phyloP scores from a whole-genome alignment of 2,329 filamentous ascomycete genomes.

The Penicillium psychrosexuale region DNA sequence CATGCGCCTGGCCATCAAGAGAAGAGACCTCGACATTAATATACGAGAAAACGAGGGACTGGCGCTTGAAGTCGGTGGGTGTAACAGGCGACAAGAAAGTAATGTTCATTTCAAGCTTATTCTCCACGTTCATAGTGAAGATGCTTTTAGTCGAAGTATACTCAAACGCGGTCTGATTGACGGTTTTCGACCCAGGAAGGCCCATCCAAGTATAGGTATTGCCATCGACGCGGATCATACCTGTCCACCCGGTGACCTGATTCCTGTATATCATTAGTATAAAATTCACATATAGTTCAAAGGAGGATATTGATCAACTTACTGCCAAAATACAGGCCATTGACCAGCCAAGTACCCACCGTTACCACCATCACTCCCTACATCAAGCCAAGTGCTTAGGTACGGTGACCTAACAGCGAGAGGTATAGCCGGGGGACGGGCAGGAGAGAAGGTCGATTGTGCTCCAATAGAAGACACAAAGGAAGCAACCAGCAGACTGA shows the following conservation, averaged over 20 bases:
- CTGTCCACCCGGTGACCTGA: constrained; percentile 62
- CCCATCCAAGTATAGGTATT: constrained; percentile 67
- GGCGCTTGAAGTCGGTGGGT: constrained; percentile 62
- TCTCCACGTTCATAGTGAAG: constrained; percentile 64
- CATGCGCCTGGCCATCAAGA: constrained; percentile 59
- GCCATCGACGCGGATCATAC: constrained; percentile 67
- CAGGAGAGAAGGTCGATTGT: constrained; percentile 59
- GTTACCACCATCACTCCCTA: constrained; percentile 59
- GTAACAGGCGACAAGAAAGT: constrained; percentile 70
- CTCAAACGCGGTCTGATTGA: constrained; percentile 60
- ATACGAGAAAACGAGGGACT: constrained; percentile 70
- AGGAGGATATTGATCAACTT: constrained; percentile 31
- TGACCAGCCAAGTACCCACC: constrained; percentile 65
- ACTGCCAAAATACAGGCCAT: constrained; percentile 70
- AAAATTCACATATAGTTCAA: not conserved
- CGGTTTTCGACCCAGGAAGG: constrained; percentile 45
- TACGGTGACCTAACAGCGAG: constrained; percentile 74
- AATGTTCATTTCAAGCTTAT: constrained; percentile 61
- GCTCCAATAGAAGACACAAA: constrained; percentile 25
- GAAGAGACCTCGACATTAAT: constrained; percentile 62
- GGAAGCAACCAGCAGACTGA: constrained; percentile 26
- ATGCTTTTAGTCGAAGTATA: constrained; percentile 71
- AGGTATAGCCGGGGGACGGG: constrained; percentile 65
- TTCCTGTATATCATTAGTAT: constrained; percentile 42
- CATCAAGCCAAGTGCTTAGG: constrained; percentile 66